Evolutionary conservation across 2,329 filamentous ascomycete species (phyloP), one percentile per base, ranked within the genome.

Genomic region (Pleomassaria siparia): DNA sequence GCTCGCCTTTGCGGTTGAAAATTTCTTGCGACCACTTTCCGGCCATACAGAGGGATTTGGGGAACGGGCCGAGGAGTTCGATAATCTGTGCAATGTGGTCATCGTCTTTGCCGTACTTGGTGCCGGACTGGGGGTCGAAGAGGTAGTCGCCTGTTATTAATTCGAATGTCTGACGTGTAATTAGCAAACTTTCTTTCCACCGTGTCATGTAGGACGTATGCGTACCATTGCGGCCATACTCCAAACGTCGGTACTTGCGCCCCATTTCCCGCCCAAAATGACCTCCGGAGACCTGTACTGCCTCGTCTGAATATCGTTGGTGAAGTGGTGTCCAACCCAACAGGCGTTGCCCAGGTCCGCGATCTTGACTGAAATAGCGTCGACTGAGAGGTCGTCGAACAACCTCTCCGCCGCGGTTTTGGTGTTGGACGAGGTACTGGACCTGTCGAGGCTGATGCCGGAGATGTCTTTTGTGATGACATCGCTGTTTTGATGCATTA

Each of bases 41-140:
- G 1, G 88, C 87, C 45, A 96, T 81, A 72, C 90, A 96, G 41
- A 97, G 81, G 4, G 89, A 88, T 70, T 95, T 95, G 44, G 94
- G 92, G 68, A 97, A 97, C 1, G 88, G 86, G 8, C 94, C 94
- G 15, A 99, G 84, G 4, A 99, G 81, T 72, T 99, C 94, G 69
- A 99, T 97, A 63, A 99, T 97, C 70, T 99, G 94, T 9, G 94
- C 94, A 58, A 99, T 96, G 74, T 99, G 94, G 68, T 99, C 94
- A 75, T 99, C 94, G 67, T 99, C 94, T 75, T 99, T 99, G 68
- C 94, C 94, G 72, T 99, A 99, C 74, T 97, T 97, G 33, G 92
- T 97, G 54, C 94, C 94, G 1, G 92, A 96, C 74, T 99, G 94
- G 0, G 94, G 94, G 64, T 99, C 94, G 72, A 99, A 99, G 35